Evolutionary conservation across 148 eudicot species (phyloP), one percentile per base, ranked within the genome.

Genomic region (Amaranthus cruentus): DNA sequence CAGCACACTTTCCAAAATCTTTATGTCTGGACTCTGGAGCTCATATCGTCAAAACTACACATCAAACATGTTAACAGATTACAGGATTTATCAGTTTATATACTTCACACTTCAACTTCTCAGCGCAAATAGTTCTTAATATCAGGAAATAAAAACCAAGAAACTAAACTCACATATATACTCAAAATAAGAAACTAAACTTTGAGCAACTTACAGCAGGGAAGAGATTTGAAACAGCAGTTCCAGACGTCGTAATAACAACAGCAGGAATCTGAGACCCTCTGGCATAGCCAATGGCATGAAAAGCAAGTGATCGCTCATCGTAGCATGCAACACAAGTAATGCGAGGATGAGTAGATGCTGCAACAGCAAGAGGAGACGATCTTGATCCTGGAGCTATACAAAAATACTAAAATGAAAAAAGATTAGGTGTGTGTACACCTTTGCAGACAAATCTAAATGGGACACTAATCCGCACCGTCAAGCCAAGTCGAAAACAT

Each of bases 341-440:
- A 9, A 88, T 86, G 63, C 67, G 83, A 71, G 96, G 87, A 81
- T 92, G 97, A 76, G 86, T 74, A 66, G 99, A 81, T 63, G 99
- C 99, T 79, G 97, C 99, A 81, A 95, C 78, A 53, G 99, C 88
- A 62, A 95, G 88, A 18, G 94, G 97, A 82, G 99, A 92, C 47
- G 99, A 95, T 66, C 99, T 84, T 79, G 94, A 95, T 69, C 99
- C 99, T 71, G 99, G 99, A 81, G 99, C 99, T 88, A 92, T 77
- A 79, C 99, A 95, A 81, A 95, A 92, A 80, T 95, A 92, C 97
- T 95, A 78, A 55, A 81, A 84, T 70, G 71, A 85, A 70, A 78
- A 84, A 43, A 72, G 15, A 80, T 88, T 55, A 91, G 90, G 81
- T 55, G 46, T 68, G 65, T 71, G 74, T 52, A 76, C 42, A 58